Base-by-base conservation (phyloP, 2,329 filamentous ascomycete genomes). In the Amauroascus niger region DNA sequence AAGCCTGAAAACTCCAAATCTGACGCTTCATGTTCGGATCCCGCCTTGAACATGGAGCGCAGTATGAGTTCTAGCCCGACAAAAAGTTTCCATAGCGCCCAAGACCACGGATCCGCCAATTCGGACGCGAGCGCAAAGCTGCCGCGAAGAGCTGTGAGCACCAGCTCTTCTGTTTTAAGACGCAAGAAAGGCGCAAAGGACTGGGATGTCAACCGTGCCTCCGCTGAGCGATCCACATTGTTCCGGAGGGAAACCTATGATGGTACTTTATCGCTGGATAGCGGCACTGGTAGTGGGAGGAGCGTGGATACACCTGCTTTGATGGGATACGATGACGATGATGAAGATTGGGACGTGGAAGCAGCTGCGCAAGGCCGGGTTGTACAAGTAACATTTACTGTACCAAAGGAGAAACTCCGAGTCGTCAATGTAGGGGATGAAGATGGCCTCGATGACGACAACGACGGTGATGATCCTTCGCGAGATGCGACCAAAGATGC, bases 351-450 rank as follows among this genome's bases (percentile, higher is more conserved):
- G 86, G 86, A 89, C 61, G 80, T 90, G 37, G 86, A 90, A 66
- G 76, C 78, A 53, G 85, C 86, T 1, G 79, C 85, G 1, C 83
- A 88, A 70, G 79, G 79, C 55, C 72, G 85, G 20, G 74, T 87
- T 7, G 86, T 90, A 57, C 86, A 90, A 68, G 80, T 88, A 64
- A 93, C 95, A 80, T 97, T 95, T 69, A 96, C 91, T 0, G 88
- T 96, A 56, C 91, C 93, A 1, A 88, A 85, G 67, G 86, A 91
- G 68, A 81, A 82, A 61, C 71, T 97, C 58, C 75, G 91, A 24
- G 89, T 97, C n/a, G 91, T 96, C 18, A 97, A 97, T 67, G 84
- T 80, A 49, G 85, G 66, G 3, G 64, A 62, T n/a, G 59, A 63
- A 2, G 68, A 71, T 55, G 56, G 64, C 52, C 67, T 68, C 45